phyloP scores from a whole-genome alignment of 352 stramenopile species.

The Vaucheria bursata region DNA sequence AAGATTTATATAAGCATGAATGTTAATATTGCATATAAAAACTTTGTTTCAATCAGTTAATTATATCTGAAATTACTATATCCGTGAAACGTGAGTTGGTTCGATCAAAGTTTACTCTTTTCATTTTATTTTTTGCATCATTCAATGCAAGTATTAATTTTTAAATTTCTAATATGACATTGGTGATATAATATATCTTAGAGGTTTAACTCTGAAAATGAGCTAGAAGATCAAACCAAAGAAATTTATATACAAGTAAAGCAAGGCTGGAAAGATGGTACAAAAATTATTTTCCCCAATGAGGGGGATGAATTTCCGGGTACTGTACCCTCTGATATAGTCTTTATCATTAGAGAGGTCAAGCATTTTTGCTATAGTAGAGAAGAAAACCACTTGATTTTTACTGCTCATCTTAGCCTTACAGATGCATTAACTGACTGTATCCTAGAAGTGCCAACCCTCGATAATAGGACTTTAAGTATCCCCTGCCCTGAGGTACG shows the following conservation, averaged over 20 bases:
- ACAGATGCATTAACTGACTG: constrained; percentile 55
- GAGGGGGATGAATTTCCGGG: constrained; percentile 57
- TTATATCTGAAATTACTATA: too few species aligned
- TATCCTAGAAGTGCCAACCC: constrained; percentile 50
- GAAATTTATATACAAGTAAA: constrained; percentile 66
- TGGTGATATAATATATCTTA: too few species aligned
- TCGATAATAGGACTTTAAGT: constrained; percentile 51
- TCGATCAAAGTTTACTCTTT: too few species aligned
- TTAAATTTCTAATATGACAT: too few species aligned
- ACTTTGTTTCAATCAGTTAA: too few species aligned
- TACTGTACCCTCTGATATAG: constrained; percentile 56
- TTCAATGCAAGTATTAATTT: too few species aligned
- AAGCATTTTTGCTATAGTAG: constrained; percentile 52
- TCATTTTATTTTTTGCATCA: too few species aligned
- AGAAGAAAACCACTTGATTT: constrained; percentile 57
- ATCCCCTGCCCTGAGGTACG: constrained; percentile 30
- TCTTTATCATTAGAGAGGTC: constrained; percentile 58
- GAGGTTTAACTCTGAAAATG: too few species aligned
- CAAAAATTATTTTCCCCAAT: constrained; percentile 59
- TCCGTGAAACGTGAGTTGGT: too few species aligned
- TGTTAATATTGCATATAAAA: too few species aligned
- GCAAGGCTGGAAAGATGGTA: constrained; percentile 83
- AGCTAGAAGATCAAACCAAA: too few species aligned
- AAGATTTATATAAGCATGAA: too few species aligned
- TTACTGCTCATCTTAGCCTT: constrained; percentile 53